Percentiles rank a stretch among this genome's conserved stretches.
Conservation (phyloP, 106 monocot genomes). For the Vanilla planifolia region DNA sequence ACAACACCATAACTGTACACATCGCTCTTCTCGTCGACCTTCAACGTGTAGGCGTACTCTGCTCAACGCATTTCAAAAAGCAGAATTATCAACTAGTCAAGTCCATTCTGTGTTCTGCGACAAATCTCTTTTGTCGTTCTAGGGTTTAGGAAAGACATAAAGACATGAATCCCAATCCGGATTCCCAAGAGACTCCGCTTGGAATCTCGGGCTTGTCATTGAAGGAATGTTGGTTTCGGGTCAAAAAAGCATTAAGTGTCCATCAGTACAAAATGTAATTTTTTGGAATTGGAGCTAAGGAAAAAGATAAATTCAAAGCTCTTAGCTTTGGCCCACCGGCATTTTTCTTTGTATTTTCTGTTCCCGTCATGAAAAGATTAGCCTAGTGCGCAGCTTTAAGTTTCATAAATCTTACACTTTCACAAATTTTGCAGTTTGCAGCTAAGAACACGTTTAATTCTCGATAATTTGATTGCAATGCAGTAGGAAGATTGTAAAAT, state of each 20-base stretch:
- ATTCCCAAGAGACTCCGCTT: constrained; percentile 29
- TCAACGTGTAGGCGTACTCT: constrained; percentile 88
- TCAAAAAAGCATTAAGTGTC: constrained; percentile 21
- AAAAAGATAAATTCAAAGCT: not conserved
- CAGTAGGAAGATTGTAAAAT: not conserved
- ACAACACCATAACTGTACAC: constrained; percentile 85
- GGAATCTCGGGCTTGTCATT: constrained; percentile 30
- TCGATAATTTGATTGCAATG: too few species aligned
- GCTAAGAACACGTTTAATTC: not conserved
- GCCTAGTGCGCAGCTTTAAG: too few species aligned
- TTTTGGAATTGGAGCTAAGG: not conserved
- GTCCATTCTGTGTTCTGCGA: not conserved
- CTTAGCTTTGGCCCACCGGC: not conserved
- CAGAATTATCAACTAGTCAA: too few species aligned
- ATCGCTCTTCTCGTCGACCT: constrained; percentile 90
- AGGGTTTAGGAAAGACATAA: constrained; percentile 19
- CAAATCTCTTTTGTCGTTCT: constrained; percentile 3
- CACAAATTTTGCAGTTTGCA: too few species aligned
- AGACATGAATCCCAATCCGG: constrained; percentile 49
- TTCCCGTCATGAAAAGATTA: not conserved
- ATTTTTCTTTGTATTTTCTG: not conserved
- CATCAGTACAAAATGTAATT: not conserved
- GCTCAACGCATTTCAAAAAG: too few species aligned
- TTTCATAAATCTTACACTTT: too few species aligned
- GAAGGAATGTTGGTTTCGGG: constrained; percentile 28